Evolutionary conservation across 495 filamentous ascomycete genomes (phyloP).

Genomic region (Echria macrotheca): DNA sequence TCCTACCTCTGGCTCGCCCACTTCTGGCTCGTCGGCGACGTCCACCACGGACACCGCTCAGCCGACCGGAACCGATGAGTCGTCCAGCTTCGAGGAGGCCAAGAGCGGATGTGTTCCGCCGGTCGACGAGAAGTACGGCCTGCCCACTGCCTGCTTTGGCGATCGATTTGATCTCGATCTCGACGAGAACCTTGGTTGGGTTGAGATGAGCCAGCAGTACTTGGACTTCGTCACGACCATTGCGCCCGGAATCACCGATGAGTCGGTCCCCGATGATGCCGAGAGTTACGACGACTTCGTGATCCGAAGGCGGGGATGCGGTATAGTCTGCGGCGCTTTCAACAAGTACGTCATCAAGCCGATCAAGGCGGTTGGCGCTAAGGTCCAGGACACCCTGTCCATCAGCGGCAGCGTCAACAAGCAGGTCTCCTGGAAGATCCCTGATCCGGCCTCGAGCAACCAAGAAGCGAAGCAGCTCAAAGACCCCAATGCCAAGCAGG

Average conservation of each 20-base stretch:
- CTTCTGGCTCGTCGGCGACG: background rate
- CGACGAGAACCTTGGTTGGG: slow-evolving; percentile 10
- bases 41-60: background rate
- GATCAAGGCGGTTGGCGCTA: background rate
- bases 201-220: background rate
- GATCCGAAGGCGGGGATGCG: background rate
- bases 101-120: slow-evolving; percentile 9
- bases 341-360: background rate
- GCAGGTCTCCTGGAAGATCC: background rate
- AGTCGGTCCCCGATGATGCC: background rate
- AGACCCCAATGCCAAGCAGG: slow-evolving; percentile 2
- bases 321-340: background rate
- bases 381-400: background rate
- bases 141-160: slow-evolving; percentile 19
- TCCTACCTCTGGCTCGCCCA: background rate
- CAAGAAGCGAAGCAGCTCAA: background rate
- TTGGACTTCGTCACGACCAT: slow-evolving; percentile 1
- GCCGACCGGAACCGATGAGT: background rate
- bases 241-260: background rate
- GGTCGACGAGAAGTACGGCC: slow-evolving; percentile 13
- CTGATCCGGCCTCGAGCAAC: background rate
- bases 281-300: background rate
- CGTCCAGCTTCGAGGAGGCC: background rate
- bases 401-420: slow-evolving; percentile 7
- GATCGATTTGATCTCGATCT: slow-evolving; percentile 13